phyloP scores from a whole-genome alignment of 2,329 filamentous ascomycete genomes.

The Cordyceps cicadae region DNA sequence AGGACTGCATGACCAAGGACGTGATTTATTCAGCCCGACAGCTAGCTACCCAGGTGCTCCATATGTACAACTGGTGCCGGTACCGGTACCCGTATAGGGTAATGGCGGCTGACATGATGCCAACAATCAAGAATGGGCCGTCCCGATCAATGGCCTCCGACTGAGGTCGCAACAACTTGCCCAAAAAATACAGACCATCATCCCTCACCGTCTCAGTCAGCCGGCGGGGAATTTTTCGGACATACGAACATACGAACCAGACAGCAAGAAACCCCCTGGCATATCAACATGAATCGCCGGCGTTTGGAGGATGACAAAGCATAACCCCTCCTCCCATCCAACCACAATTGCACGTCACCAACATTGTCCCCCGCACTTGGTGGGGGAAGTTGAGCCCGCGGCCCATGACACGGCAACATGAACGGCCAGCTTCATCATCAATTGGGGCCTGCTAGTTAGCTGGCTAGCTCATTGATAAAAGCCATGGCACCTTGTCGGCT shows the following conservation, averaged over 20 bases:
- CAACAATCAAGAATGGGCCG: background rate
- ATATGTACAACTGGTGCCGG: no score
- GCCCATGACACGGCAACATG: background rate
- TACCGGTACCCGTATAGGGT: background rate
- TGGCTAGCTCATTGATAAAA: background rate
- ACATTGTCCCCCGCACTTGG: background rate
- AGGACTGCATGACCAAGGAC: no score
- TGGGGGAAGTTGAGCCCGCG: background rate
- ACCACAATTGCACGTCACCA: background rate
- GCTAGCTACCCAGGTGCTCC: no score
- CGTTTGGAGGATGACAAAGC: background rate
- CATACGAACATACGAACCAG: background rate
- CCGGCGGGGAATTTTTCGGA: background rate
- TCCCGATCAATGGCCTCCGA: background rate
- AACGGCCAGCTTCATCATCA: slow-evolving; percentile 1
- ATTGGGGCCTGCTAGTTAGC: background rate
- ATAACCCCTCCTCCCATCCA: background rate
- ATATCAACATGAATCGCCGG: background rate
- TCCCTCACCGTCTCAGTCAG: background rate
- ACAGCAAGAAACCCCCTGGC: background rate
- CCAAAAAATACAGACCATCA: background rate
- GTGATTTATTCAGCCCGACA: no score
- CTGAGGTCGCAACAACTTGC: background rate
- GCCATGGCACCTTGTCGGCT: background rate
- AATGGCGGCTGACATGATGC: background rate